These are phyloP conservation scores for Odontarrhena argentea DNA, from an alignment of 345 rosid species.

Conservation along the genomic window DNA sequence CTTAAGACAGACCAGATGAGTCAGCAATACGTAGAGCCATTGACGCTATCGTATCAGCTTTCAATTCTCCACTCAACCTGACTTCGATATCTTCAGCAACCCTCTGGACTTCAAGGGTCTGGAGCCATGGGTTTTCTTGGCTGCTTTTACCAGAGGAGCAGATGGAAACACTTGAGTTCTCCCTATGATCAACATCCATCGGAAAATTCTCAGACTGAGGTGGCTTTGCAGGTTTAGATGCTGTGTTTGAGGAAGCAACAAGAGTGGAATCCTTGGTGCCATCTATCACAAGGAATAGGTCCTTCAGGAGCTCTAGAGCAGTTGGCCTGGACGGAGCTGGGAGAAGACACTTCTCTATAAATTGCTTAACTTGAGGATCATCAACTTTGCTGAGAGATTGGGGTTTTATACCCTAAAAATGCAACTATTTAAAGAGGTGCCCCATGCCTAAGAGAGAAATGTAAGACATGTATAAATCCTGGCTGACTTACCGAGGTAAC, in stretches of 20 bases:
- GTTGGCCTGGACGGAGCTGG: constrained; percentile 61
- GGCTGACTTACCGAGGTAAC: constrained; percentile 61
- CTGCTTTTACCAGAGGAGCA: constrained; percentile 40
- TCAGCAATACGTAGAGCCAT: constrained; percentile 65
- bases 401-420: constrained; percentile 66
- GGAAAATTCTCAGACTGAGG: constrained; percentile 37
- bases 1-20: constrained; percentile 47
- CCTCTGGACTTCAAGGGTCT: constrained; percentile 50
- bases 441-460: background rate
- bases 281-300: constrained; percentile 55
- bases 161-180: constrained; percentile 40
- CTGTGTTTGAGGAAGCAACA: constrained; percentile 30
- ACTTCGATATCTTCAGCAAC: constrained; percentile 50
- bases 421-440: background rate
- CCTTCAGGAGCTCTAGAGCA: constrained; percentile 69
- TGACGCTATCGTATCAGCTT: constrained; percentile 49
- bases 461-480: background rate
- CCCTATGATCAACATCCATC: constrained; percentile 56
- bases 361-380: constrained; percentile 62
- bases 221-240: constrained; percentile 30
- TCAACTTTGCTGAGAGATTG: constrained; percentile 63
- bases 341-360: constrained; percentile 82
- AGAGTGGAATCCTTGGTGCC: constrained; percentile 42
- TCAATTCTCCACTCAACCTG: constrained; percentile 55
- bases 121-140: constrained; percentile 24